A percentile compares a stretch with the other conserved stretches of the same genome.
These are phyloP conservation scores for Candida quercuum DNA, from an alignment of 805 yeast genomes.

Conservation along the genomic window DNA sequence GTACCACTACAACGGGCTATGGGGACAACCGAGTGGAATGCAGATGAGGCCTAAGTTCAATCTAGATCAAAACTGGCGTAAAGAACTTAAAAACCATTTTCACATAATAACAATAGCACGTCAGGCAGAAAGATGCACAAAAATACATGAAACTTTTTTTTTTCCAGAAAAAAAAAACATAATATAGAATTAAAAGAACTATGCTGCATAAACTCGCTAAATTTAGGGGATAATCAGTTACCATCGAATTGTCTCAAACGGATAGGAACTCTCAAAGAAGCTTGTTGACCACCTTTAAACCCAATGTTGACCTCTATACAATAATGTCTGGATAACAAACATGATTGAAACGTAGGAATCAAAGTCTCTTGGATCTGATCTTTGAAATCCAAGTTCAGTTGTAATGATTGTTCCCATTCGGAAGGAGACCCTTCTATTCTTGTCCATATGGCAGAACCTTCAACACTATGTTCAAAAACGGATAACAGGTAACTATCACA, in stretches of 20 bases:
- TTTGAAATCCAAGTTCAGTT: slow-evolving; percentile 35
- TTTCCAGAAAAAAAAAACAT: no score
- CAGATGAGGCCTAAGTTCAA: no score
- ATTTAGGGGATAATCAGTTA: background rate
- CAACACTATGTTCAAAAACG: slow-evolving; percentile 6
- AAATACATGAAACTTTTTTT: no score
- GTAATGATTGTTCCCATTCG: slow-evolving; percentile 20
- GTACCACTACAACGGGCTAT: no score
- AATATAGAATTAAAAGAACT: no score
- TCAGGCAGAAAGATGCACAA: no score
- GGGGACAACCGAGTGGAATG: no score
- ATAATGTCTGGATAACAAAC: slow-evolving; percentile 56
- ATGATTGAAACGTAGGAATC: slow-evolving; percentile 58
- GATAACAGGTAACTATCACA: slow-evolving; percentile 6
- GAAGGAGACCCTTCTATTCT: background rate
- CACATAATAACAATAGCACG: no score
- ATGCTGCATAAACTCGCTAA: no score
- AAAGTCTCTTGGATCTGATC: slow-evolving; percentile 44
- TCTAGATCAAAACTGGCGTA: no score
- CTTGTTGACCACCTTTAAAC: slow-evolving; percentile 27
- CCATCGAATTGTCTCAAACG: slow-evolving; percentile 28
- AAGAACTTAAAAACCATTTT: no score
- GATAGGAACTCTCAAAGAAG: slow-evolving; percentile 31
- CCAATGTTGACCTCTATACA: slow-evolving; percentile 43
- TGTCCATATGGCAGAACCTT: slow-evolving; percentile 26